Conservation (phyloP, 495 filamentous ascomycete species). For the Aspergillus wentii region DNA sequence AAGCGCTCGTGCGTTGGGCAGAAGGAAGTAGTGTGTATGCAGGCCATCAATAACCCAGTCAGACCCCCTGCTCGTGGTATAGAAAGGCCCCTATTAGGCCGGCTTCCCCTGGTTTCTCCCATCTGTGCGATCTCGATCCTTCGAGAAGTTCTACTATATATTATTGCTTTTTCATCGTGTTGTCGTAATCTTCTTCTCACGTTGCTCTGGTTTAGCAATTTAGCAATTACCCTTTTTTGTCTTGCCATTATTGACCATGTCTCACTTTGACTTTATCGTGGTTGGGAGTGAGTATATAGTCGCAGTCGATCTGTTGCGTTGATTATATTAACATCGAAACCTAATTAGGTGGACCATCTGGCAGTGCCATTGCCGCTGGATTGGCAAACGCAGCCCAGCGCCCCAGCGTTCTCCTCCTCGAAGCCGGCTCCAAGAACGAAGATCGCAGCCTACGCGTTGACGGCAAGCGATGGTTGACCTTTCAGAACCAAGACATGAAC, state of each 20-base stretch:
- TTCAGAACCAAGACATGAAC: conserved; percentile 41
- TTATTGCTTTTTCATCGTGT: no score
- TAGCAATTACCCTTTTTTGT: no score
- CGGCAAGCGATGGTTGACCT: conserved; percentile 43
- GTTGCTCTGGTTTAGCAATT: no score
- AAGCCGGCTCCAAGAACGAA: conserved; percentile 46
- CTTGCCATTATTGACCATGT: conserved; percentile 2
- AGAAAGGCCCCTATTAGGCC: no score
- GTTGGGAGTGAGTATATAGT: conserved; percentile 50
- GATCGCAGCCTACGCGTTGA: conserved; percentile 40
- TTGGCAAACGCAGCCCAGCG: conserved; percentile 38
- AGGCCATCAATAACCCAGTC: no score
- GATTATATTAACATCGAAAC: background rate
- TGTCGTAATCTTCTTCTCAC: no score
- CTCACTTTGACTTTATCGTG: conserved; percentile 44
- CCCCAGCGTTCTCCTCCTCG: conserved; percentile 46
- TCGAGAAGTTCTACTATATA: no score
- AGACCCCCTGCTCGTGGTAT: no score
- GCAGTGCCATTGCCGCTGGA: conserved; percentile 35
- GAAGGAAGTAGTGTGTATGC: no score
- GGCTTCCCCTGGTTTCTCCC: no score
- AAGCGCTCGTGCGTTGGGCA: no score
- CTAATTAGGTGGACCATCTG: conserved; percentile 44
- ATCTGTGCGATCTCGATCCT: no score
- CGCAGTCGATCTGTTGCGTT: background rate